Base-by-base conservation (phyloP, 73 alveolate genomes). In the Paraurostyla sp. region DNA sequence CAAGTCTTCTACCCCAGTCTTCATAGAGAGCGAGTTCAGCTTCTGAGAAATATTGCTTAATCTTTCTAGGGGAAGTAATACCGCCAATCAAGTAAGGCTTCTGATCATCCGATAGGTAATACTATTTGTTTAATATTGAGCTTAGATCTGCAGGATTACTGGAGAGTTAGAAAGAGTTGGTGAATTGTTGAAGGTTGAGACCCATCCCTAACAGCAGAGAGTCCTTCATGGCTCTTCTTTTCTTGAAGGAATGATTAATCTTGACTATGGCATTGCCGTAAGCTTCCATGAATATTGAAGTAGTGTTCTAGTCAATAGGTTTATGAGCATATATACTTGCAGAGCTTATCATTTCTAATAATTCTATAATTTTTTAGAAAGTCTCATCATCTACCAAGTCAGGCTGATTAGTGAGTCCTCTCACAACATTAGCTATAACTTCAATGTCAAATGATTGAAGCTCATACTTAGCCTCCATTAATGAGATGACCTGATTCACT, bases 361-460 rank as follows among this genome's bases (percentile, higher is more conserved):
- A 30, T 4, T 25, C 49, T 11, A 78, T 13, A 22, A 35, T 35
- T 59, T 48, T 78, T 1, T 56, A 56, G 62, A 78, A 78, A 23
- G 51, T 29, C 52, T 50, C 76, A 78, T 81, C 91, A 35, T 25
- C 68, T 2, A 58, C 91, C 23, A 52, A n/a, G 35, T 81, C 91
- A 25, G 91, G 91, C 1, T 29, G 30, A 18, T 60, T 62, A 0
- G 43, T 7, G 23, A 81, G 3, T 56, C 83, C 91, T 60, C 91
- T 81, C 6, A 81, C 68, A 6, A 60, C 71, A 40, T 58, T 60
- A 16, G 68, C 91, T 11, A 81, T 60, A 29, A 52, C 32, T 52
- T 81, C 91, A 4, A 81, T 9, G 58, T 81, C 91, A 38, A 29
- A 30, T 27, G 57, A 23, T 69, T 23, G 30, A 1, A 25, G 27